Conservation (phyloP, 2,329 filamentous ascomycete species). For the Clonostachys rosea region DNA sequence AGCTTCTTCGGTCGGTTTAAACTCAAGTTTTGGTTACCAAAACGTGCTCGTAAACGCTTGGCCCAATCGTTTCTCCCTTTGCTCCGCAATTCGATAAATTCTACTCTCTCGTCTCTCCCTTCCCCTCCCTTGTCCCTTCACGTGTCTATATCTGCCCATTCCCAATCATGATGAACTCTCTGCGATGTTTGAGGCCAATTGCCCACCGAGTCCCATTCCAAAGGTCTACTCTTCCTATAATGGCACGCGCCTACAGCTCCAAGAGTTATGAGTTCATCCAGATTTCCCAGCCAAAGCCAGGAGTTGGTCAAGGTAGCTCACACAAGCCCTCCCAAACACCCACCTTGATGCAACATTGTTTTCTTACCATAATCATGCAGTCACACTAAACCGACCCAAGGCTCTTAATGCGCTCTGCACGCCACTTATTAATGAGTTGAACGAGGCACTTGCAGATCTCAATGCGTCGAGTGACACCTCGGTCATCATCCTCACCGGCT, state of each 20-base stretch:
- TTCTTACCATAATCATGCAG: slow-evolving; percentile 35
- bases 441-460: slow-evolving; percentile 68
- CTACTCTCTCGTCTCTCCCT: no score
- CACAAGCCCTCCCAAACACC: background rate
- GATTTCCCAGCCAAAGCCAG: slow-evolving; percentile 77
- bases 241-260: slow-evolving; percentile 48
- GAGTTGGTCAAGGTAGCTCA: slow-evolving; percentile 76
- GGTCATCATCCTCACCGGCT: slow-evolving; percentile 83
- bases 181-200: slow-evolving; percentile 56
- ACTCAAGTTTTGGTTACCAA: no score
- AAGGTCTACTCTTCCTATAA: slow-evolving; percentile 49
- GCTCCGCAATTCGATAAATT: no score
- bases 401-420: slow-evolving; percentile 91
- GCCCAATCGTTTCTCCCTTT: no score
- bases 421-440: slow-evolving; percentile 86
- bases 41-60: no score
- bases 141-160: no score
- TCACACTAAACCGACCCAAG: slow-evolving; percentile 91
- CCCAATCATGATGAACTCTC: slow-evolving; percentile 37
- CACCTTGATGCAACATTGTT: background rate
- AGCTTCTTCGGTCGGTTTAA: no score
- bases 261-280: slow-evolving; percentile 74
- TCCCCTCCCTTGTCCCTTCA: no score
- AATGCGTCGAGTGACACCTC: slow-evolving; percentile 65
- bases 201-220: slow-evolving; percentile 41